Evolutionary conservation across 1,284 basidiomycete genomes (phyloP).

Genomic region (Anthracocystis walkeri): DNA sequence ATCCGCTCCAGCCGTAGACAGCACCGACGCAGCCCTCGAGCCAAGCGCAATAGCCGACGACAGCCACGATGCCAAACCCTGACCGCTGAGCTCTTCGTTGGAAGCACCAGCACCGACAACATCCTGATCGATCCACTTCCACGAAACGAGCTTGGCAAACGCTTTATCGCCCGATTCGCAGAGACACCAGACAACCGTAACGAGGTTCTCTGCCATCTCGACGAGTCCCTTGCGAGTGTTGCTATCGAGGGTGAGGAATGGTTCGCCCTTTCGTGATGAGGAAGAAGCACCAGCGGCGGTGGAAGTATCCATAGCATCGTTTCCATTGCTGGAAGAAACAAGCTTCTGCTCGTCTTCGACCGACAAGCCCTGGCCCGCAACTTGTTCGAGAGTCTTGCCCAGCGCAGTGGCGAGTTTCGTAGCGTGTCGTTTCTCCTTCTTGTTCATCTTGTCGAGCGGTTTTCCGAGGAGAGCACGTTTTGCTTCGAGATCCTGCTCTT

Average conservation of each 20-base stretch:
- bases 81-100: slow-evolving; percentile 34
- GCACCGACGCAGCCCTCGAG: slow-evolving; percentile 32
- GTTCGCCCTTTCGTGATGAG: slow-evolving; percentile 10
- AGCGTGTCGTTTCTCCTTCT: slow-evolving; percentile 66
- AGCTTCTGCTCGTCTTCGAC: slow-evolving; percentile 36
- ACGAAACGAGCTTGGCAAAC: slow-evolving; percentile 42
- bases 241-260: slow-evolving; percentile 47
- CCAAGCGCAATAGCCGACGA: slow-evolving; percentile 49
- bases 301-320: slow-evolving; percentile 21
- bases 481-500: slow-evolving; percentile 45
- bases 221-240: slow-evolving; percentile 51
- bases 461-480: slow-evolving; percentile 48
- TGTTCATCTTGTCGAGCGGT: slow-evolving; percentile 67
- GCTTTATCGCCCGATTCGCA: slow-evolving; percentile 58
- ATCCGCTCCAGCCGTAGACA: slow-evolving; percentile 29
- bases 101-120: slow-evolving; percentile 21
- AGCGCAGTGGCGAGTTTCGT: slow-evolving; percentile 55
- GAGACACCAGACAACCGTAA: slow-evolving; percentile 52
- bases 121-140: slow-evolving; percentile 50
- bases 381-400: slow-evolving; percentile 40
- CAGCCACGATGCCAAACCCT: slow-evolving; percentile 52
- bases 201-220: slow-evolving; percentile 58
- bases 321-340: slow-evolving; percentile 6
- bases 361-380: slow-evolving; percentile 37
- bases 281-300: slow-evolving; percentile 5